Base-by-base conservation (phyloP, 805 yeast genomes). In the Priceomyces carsonii region DNA sequence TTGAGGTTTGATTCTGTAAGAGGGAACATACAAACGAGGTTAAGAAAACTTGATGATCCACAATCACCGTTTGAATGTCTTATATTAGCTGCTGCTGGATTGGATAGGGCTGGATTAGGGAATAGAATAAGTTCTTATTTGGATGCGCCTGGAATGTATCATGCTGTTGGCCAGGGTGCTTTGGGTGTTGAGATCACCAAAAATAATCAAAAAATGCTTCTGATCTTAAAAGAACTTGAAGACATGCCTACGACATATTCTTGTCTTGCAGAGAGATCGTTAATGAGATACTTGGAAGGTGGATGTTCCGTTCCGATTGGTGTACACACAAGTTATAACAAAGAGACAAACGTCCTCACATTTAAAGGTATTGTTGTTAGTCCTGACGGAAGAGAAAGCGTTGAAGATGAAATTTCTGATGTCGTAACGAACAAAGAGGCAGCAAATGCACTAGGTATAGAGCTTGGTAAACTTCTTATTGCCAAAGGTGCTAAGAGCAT, bases 151-250 rank as follows among this genome's bases (percentile, higher is more conserved):
- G 85, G 82, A 36, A 86, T 91, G 95, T 84, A 80, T 56, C 86
- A 91, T 57, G 96, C 99, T 1, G 96, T 93, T 29, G 99, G 99
- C n/a, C 99, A 93, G 66, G 99, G 99, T 44, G 98, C 98, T 0
- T 63, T 93, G 29, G 99, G 98, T 13, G 68, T 93, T 18, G 99
- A 93, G 64, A 86, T 91, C 47, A 75, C 95, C 50, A 73, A 73
- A 39, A 75, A 73, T 40, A 96, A 93, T 59, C 52, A 59, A 5
- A 64, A 68, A 32, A 76, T 85, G 61, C 66, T 66, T 47, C 60
- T 71, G 36, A 69, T 90, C 13, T 75, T 95, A 48, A 59, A 71
- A 12, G 69, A 76, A 38, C 77, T 91, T 42, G 82, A 81, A 48
- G 82, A 89, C 57, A 58, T 65, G 27, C 71, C 77, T 5, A 73